Percentiles rank a stretch among this genome's conserved stretches.
phyloP scores from a whole-genome alignment of 805 yeast genomes.

The Saccharomyces jurei region DNA sequence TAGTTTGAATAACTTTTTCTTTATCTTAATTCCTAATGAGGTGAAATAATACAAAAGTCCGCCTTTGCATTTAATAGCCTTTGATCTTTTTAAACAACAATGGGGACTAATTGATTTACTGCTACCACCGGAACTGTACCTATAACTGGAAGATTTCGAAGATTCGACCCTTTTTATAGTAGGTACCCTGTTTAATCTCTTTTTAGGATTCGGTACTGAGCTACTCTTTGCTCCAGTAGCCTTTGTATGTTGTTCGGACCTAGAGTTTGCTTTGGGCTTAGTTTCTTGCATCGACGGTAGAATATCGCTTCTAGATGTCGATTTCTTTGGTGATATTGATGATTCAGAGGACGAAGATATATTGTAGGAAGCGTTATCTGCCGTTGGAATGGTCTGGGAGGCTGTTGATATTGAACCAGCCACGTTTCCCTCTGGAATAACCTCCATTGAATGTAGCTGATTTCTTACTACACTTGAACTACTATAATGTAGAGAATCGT shows the following conservation, averaged over 20 bases:
- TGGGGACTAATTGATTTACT: not conserved
- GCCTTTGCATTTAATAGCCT: constrained; percentile 34
- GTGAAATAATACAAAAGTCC: constrained; percentile 32
- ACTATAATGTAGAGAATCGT: not conserved
- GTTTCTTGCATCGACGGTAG: not conserved
- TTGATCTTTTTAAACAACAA: constrained; percentile 17
- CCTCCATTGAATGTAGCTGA: constrained; percentile 10
- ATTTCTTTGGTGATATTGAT: not conserved
- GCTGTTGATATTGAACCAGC: constrained; percentile 11
- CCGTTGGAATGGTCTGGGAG: constrained; percentile 20
- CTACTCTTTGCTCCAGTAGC: not conserved
- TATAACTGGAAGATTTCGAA: not conserved
- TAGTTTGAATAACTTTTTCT: constrained; percentile 21
- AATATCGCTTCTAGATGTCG: not conserved
- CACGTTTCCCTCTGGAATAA: constrained; percentile 13
- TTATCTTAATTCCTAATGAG: constrained; percentile 20
- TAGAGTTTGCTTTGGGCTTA: not conserved
- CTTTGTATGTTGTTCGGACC: not conserved
- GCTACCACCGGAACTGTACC: constrained; percentile 2
- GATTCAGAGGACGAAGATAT: constrained; percentile 15
- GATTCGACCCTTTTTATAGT: constrained; percentile 13
- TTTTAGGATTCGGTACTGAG: not conserved
- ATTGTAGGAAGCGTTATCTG: constrained; percentile 24
- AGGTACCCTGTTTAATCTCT: constrained; percentile 8
- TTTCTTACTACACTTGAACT: not conserved